Conservation (phyloP, 345 rosid genomes). For the Syzygium grande region DNA sequence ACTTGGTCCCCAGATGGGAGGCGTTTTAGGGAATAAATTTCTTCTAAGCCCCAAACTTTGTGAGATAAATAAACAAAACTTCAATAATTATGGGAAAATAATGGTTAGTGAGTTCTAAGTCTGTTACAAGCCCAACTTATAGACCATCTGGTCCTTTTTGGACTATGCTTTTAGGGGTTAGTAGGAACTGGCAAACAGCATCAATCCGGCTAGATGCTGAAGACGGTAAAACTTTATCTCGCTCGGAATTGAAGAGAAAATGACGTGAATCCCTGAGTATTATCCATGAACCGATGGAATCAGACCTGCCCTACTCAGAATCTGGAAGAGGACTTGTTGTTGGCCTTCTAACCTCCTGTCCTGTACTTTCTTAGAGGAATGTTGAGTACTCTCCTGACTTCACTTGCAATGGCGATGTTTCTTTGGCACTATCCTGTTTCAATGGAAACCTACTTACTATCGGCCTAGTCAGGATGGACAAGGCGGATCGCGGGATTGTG, state of each 20-base stretch:
- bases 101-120: neutral
- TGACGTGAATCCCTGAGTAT: neutral
- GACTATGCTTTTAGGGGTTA: neutral
- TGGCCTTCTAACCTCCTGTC: neutral
- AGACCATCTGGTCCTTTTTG: neutral
- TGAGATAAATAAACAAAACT: neutral
- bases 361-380: neutral
- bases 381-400: neutral
- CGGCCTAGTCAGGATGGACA: neutral
- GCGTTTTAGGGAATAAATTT: neutral
- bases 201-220: neutral
- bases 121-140: neutral
- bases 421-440: neutral
- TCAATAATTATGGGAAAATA: neutral
- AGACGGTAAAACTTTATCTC: neutral
- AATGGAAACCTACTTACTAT: neutral
- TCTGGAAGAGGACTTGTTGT: neutral
- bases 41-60: neutral
- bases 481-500: neutral
- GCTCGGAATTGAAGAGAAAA: neutral
- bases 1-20: neutral
- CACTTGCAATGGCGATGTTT: neutral
- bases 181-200: neutral
- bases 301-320: neutral
- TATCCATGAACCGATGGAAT: neutral